Base-by-base conservation (phyloP, 345 rosid genomes). In the Brassica carinata region DNA sequence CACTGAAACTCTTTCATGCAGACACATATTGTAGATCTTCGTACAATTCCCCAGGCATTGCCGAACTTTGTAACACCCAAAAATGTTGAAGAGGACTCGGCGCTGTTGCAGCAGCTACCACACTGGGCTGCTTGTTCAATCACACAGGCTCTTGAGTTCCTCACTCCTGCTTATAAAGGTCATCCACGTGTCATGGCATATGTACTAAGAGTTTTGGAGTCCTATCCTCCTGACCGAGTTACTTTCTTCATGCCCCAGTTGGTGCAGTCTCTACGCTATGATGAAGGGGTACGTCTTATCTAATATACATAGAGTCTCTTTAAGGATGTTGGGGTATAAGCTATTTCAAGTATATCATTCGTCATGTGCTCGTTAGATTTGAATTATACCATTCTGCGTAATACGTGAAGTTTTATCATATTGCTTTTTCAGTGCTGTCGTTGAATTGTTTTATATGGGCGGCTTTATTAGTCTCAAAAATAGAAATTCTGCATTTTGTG, bases 91-190 rank as follows among this genome's bases (percentile, higher is more conserved):
- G 97, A 94, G 81, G 89, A 96, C 79, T 96, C 99, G 31, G 89
- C 76, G 67, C 95, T 96, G 84, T 79, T 96, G 90, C 98, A 94
- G 84, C 99, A 96, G 86, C 84, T 96, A 78, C 99, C 99, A 9
- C 99, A 96, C 85, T 96, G 99, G 98, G 96, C 99, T 77, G 92
- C 97, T 85, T 96, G 98, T 85, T 94, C 99, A 80, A 87, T 96
- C 51, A 94, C 97, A 34, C 94, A 90, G 88, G 98, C 97, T 76
- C 98, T 96, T 14, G 98, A 91, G 85, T 96, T 96, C 81, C 95
- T 96, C 77, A 85, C 93, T 83, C 98, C 99, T 62, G 89, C 89
- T 77, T 92, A 92, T 74, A 96, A 89, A 85, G 99, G 99, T 51
- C 98, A 96, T 87, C 95, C 95, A 40, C 98, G 99, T 74, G 98